A percentile compares a stretch with the other conserved stretches of the same genome.
Conservation (phyloP, 2,329 filamentous ascomycete genomes). For the Colletotrichum tofieldiae region DNA sequence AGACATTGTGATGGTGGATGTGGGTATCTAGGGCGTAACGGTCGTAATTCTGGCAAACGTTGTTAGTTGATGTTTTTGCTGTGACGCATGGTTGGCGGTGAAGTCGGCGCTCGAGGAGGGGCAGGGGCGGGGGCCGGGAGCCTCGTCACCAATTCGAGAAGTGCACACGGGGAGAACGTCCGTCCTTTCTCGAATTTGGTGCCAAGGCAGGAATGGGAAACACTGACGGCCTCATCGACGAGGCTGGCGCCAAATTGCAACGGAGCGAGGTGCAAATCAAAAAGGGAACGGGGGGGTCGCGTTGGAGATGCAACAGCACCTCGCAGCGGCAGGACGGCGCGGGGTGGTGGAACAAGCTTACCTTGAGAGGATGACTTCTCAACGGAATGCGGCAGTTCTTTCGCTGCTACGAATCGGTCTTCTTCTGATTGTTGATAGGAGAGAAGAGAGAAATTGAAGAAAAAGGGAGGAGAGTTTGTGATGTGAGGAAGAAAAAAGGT, state of each 20-base stretch:
- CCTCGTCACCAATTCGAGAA: neutral
- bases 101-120: constrained; percentile 41
- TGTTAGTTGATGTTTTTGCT: constrained; percentile 25
- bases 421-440: constrained; percentile 45
- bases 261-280: neutral
- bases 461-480: constrained; percentile 22
- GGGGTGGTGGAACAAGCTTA: constrained; percentile 28
- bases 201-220: constrained; percentile 26
- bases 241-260: constrained; percentile 18
- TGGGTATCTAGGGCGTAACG: constrained; percentile 42
- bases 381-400: constrained; percentile 45
- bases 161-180: neutral
- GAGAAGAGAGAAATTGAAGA: constrained; percentile 37
- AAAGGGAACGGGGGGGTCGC: constrained; percentile 10
- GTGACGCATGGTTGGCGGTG: constrained; percentile 19
- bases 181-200: neutral
- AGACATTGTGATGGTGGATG: constrained; percentile 74
- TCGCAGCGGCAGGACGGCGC: constrained; percentile 20
- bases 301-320: neutral
- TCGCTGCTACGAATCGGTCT: constrained; percentile 46
- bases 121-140: constrained; percentile 6
- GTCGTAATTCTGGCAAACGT: constrained; percentile 39
- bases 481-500: constrained; percentile 36
- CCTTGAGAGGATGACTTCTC: constrained; percentile 43
- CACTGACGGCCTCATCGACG: neutral